Evolutionary conservation across 306 rosid species (phyloP), one percentile per base, ranked within the genome.

Genomic region (Trifolium fragiferum): DNA sequence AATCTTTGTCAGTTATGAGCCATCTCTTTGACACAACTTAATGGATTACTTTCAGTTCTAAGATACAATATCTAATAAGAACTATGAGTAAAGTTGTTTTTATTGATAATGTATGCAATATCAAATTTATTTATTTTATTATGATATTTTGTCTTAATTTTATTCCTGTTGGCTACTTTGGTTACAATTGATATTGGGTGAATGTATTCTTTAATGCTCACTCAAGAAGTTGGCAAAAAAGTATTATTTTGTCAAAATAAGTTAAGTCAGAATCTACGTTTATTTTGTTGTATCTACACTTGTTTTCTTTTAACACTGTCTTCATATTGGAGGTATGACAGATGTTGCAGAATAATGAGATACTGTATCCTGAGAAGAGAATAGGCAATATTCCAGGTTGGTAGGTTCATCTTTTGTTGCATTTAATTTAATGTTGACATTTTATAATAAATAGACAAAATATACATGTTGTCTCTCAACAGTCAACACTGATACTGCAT

Each of bases 311-410:
- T 73, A 68, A 76, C 47, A 30, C 25, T 35, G 23, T 44, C 40
- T 81, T 58, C 13, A 54, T 61, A 70, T 66, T 76, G 66, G 74
- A 43, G 62, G 59, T 70, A 53, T 80, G 38, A 78, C 93, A 94
- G 99, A 95, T 95, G 99, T 46, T 82, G 73, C 76, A 76, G 68
- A 63, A 37, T 30, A 79, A 80, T 7, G 96, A 89, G 80, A 78
- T 81, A 65, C 64, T 95, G 83, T 37, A 65, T 77, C 67, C 81
- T 30, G 76, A 41, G 60, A 95, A 95, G 85, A 83, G 88, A 81
- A 73, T 95, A 62, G 98, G 99, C 66, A 50, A 60, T 40, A 80
- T 95, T 84, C 93, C 98, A 83, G 99, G 99, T 94, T 74, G 54
- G 89, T 73, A 32, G 63, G 63, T 78, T 76, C 55, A 64, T 80